Percentiles rank a stretch among this genome's conserved stretches.
These are phyloP conservation scores for Spathaspora sp. DNA, from an alignment of 1,139 yeast species.

Conservation along the genomic window DNA sequence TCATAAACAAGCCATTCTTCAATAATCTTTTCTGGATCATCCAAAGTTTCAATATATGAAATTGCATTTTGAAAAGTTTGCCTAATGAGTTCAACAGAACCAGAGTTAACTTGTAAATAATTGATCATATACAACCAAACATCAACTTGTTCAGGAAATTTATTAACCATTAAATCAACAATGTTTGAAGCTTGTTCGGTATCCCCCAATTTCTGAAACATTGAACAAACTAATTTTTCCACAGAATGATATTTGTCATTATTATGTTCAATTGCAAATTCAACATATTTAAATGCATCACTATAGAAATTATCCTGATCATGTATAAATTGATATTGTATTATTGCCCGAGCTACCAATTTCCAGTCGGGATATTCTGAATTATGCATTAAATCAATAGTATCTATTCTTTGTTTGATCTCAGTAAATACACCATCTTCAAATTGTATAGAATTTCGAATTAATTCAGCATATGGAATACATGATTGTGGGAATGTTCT, in stretches of 20 bases:
- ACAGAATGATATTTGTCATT: background rate
- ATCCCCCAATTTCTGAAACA: constrained; percentile 26
- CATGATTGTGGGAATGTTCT: constrained; percentile 24
- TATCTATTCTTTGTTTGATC: constrained; percentile 14
- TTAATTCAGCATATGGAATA: constrained; percentile 29
- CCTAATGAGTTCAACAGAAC: constrained; percentile 18
- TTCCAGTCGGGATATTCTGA: constrained; percentile 37
- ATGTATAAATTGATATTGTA: constrained; percentile 19
- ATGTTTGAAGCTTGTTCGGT: constrained; percentile 22
- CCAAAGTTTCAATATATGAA: constrained; percentile 28
- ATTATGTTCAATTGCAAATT: constrained; percentile 20
- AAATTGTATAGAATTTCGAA: background rate
- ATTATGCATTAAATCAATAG: constrained; percentile 19
- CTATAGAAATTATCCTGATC: constrained; percentile 11
- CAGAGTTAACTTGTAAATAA: constrained; percentile 28
- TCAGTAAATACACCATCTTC: constrained; percentile 14
- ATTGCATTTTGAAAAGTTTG: constrained; percentile 35
- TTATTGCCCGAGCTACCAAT: constrained; percentile 28
- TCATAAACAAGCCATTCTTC: constrained; percentile 48
- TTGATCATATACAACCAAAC: constrained; percentile 47
- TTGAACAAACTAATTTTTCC: constrained; percentile 32
- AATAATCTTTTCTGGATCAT: constrained; percentile 51
- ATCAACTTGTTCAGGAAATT: constrained; percentile 35
- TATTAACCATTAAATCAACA: constrained; percentile 26
- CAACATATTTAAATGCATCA: constrained; percentile 15